Percentiles rank a stretch among this genome's conserved stretches.
Evolutionary conservation across 176 grass and related monocot species (phyloP).

Genomic region (Oryza glaberrima): DNA sequence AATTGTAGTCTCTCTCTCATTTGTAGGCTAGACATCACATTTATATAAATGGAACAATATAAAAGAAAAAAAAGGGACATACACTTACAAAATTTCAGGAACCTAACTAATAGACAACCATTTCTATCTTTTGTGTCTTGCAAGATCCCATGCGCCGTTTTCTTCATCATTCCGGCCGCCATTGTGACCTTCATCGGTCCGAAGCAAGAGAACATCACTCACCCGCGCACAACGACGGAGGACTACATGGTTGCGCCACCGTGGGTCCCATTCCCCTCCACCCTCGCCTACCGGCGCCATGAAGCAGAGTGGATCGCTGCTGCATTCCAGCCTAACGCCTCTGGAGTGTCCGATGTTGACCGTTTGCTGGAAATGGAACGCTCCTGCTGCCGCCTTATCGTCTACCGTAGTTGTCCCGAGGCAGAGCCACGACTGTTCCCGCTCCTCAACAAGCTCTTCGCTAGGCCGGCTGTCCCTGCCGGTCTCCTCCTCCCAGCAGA

Average conservation of each 20-base stretch:
- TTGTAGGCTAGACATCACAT: no score
- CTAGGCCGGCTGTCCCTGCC: conserved; percentile 26
- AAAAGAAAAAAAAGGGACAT: no score
- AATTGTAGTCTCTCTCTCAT: no score
- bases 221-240: background rate
- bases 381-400: background rate
- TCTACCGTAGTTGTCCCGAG: conserved; percentile 31
- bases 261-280: conserved; percentile 38
- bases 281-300: conserved; percentile 18
- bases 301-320: background rate
- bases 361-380: background rate
- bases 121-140: background rate
- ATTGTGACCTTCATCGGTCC: background rate
- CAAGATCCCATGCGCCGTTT: conserved; percentile 15
- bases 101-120: background rate
- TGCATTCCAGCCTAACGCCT: background rate
- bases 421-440: conserved; percentile 27
- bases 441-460: conserved; percentile 11
- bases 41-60: no score
- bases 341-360: background rate
- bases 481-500: background rate
- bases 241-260: conserved; percentile 36
- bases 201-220: background rate
- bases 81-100: no score
- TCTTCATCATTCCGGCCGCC: conserved; percentile 1